Evolutionary conservation across 495 filamentous ascomycete species (phyloP).

Genomic region (Xylaria curta): DNA sequence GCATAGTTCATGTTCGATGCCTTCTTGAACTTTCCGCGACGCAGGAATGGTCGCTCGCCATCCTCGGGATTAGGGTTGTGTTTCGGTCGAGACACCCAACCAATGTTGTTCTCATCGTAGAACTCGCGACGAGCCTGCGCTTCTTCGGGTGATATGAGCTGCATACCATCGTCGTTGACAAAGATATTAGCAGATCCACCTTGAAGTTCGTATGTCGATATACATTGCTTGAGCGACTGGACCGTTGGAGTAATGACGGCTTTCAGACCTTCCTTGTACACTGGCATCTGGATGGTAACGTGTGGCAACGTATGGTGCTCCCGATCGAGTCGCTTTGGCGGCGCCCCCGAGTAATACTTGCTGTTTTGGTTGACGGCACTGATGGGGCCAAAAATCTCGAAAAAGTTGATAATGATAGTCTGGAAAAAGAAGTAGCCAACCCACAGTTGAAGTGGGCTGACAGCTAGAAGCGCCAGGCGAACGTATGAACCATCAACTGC

Average conservation of each 20-base stretch:
- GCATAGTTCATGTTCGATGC: conserved; percentile 78
- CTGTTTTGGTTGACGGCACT: conserved; percentile 61
- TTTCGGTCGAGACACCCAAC: conserved; percentile 65
- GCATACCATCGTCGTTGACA: conserved; percentile 74
- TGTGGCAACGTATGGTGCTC: conserved; percentile 60
- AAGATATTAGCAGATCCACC: conserved; percentile 75
- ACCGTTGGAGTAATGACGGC: conserved; percentile 69
- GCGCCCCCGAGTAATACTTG: conserved; percentile 64
- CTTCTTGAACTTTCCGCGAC: conserved; percentile 75
- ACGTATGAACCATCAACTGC: conserved; percentile 55
- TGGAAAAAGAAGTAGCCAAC: conserved; percentile 70
- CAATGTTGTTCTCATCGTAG: conserved; percentile 68
- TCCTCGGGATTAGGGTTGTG: conserved; percentile 59
- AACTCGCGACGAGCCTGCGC: conserved; percentile 65
- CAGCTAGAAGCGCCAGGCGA: conserved; percentile 55
- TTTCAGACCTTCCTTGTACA: conserved; percentile 74
- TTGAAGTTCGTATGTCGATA: conserved; percentile 71
- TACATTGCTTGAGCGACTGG: conserved; percentile 65
- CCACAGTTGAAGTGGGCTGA: conserved; percentile 60
- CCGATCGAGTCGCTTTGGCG: conserved; percentile 57
- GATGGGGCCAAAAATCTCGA: conserved; percentile 66
- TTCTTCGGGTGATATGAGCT: conserved; percentile 62
- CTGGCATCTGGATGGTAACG: conserved; percentile 76
- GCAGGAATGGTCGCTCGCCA: conserved; percentile 54
- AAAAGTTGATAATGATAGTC: conserved; percentile 59